Percentiles rank a stretch among this genome's conserved stretches.
These are phyloP conservation scores for Verticillium dahliae DNA, from an alignment of 2,329 filamentous ascomycete genomes.

Conservation along the genomic window DNA sequence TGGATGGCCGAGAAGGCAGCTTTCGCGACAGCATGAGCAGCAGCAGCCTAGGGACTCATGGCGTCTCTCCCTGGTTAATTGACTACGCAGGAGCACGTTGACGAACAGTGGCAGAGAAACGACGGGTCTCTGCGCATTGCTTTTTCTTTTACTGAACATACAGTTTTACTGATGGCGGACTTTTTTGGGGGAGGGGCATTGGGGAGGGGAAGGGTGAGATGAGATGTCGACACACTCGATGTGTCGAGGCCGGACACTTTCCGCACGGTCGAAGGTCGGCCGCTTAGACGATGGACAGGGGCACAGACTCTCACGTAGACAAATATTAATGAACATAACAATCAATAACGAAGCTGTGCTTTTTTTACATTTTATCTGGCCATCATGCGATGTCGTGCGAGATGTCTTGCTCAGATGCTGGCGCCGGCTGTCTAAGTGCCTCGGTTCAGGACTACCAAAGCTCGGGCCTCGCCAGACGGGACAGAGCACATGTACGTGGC, in stretches of 20 bases:
- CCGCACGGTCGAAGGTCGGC: slow-evolving; percentile 5
- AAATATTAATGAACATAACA: slow-evolving; percentile 29
- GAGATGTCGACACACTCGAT: slow-evolving; percentile 5
- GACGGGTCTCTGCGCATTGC: slow-evolving; percentile 5
- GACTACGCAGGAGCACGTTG: background rate
- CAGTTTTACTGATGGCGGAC: slow-evolving; percentile 7
- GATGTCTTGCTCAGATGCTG: background rate
- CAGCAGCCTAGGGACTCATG: slow-evolving; percentile 15
- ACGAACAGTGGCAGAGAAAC: slow-evolving; percentile 5
- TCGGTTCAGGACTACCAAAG: background rate
- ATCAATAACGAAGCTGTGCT: slow-evolving; percentile 7
- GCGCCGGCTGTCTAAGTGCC: background rate
- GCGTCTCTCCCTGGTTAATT: slow-evolving; percentile 4
- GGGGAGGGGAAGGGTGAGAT: slow-evolving; percentile 3
- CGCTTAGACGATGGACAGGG: slow-evolving; percentile 11
- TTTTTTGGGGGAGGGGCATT: slow-evolving; percentile 6
- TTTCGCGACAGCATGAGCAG: slow-evolving; percentile 32
- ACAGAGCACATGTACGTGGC: background rate
- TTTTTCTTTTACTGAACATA: slow-evolving; percentile 4
- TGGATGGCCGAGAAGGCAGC: slow-evolving; percentile 15
- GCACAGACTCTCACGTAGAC: slow-evolving; percentile 22
- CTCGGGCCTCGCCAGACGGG: background rate
- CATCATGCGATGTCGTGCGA: background rate
- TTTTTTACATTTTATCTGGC: background rate
- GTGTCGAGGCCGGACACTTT: slow-evolving; percentile 7